Evolutionary conservation across 257 asterid species (phyloP).

Genomic region (Solanum acaule): DNA sequence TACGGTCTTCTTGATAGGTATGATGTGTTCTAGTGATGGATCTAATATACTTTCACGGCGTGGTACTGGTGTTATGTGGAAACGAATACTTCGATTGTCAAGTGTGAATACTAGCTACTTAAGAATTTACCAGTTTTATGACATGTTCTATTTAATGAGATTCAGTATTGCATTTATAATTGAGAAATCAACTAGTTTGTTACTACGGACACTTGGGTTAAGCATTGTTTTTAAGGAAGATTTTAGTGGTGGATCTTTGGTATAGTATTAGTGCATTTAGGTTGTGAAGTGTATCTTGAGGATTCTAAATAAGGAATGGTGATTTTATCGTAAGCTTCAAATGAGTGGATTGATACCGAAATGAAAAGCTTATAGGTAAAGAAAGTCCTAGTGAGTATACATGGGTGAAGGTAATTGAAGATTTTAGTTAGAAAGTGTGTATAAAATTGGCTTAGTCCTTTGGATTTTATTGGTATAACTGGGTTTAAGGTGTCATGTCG

Average conservation of each 20-base stretch:
- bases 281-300: background rate
- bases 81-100: background rate
- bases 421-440: background rate
- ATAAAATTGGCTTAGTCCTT: background rate
- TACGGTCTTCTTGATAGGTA: background rate
- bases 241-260: background rate
- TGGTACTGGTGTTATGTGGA: background rate
- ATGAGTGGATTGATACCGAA: background rate
- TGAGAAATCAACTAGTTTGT: background rate
- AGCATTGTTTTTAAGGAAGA: background rate
- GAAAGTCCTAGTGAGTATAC: background rate
- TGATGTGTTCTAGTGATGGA: background rate
- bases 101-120: background rate
- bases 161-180: background rate
- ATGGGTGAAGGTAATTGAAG: background rate
- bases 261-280: background rate
- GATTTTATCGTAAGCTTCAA: background rate
- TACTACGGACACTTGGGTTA: too few species aligned
- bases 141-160: too few species aligned
- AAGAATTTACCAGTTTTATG: too few species aligned
- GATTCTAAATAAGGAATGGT: background rate
- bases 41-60: rapidly evolving
- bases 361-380: background rate
- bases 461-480: background rate
- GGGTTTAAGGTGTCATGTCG: background rate